Conservation (phyloP, 208 protist genomes). For the Crithidia bombi region DNA sequence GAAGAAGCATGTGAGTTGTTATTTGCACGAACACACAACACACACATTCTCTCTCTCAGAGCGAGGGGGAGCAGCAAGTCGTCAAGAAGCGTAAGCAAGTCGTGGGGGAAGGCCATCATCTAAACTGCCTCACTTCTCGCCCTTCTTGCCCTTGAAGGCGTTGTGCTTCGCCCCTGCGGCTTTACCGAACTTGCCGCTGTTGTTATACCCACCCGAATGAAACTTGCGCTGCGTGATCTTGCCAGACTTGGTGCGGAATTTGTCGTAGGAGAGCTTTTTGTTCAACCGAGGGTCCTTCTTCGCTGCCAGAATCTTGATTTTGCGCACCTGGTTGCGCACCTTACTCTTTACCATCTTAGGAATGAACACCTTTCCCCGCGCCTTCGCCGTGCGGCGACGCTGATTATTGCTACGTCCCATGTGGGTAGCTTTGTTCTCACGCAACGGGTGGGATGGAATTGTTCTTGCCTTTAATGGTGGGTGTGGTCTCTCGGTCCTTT, state of each 20-base stretch:
- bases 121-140: slow-evolving; percentile 27
- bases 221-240: slow-evolving; percentile 74
- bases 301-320: slow-evolving; percentile 56
- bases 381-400: slow-evolving; percentile 68
- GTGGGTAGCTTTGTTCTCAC: background rate
- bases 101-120: background rate
- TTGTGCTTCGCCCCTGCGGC: slow-evolving; percentile 69
- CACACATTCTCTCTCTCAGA: too few species aligned
- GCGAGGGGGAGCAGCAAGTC: too few species aligned
- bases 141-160: slow-evolving; percentile 42
- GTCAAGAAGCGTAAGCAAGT: too few species aligned
- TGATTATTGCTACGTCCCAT: slow-evolving; percentile 92
- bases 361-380: slow-evolving; percentile 59
- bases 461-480: background rate
- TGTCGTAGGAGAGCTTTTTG: slow-evolving; percentile 79
- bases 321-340: slow-evolving; percentile 63
- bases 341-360: slow-evolving; percentile 88
- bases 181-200: slow-evolving; percentile 79
- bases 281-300: slow-evolving; percentile 43
- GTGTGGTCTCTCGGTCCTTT: too few species aligned
- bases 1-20: background rate
- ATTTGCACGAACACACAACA: too few species aligned
- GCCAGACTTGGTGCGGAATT: slow-evolving; percentile 65
- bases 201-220: slow-evolving; percentile 77
- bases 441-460: too few species aligned